Percentiles rank a stretch among this genome's conserved stretches.
These are phyloP conservation scores for Amanita thiersii DNA, from an alignment of 768 basidiomycete genomes.

Conservation along the genomic window DNA sequence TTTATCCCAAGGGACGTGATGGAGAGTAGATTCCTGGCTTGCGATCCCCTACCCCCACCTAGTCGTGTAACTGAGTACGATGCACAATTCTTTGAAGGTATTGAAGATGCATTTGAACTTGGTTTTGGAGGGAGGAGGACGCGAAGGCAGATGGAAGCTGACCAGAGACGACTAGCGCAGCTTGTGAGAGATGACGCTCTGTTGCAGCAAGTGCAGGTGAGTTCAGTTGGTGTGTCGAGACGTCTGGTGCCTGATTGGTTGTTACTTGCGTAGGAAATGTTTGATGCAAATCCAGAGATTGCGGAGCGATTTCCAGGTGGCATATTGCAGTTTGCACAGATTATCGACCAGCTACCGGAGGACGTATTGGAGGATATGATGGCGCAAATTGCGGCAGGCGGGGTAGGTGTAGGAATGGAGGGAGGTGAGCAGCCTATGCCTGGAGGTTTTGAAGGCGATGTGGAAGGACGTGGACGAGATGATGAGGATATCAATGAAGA, in stretches of 20 bases:
- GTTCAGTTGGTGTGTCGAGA: conserved; percentile 5
- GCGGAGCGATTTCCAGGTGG: conserved; percentile 56
- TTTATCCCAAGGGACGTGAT: conserved; percentile 62
- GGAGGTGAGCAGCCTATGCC: conserved; percentile 38
- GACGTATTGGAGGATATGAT: conserved; percentile 57
- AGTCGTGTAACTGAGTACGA: conserved; percentile 57
- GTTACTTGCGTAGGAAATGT: conserved; percentile 33
- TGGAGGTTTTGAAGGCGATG: conserved; percentile 29
- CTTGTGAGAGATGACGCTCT: conserved; percentile 52
- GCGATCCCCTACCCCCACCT: conserved; percentile 81
- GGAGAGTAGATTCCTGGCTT: conserved; percentile 52
- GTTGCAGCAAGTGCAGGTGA: conserved; percentile 49
- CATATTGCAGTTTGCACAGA: conserved; percentile 53
- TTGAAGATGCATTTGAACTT: conserved; percentile 37
- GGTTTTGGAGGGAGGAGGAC: conserved; percentile 16
- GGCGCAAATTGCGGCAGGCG: conserved; percentile 29
- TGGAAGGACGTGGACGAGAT: conserved; percentile 17
- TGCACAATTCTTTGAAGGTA: conserved; percentile 62
- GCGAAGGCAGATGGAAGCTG: conserved; percentile 34
- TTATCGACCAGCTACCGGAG: conserved; percentile 43
- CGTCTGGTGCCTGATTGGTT: not conserved
- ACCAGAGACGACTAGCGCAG: conserved; percentile 45
- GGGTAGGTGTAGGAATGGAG: conserved; percentile 17
- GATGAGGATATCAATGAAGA: conserved; percentile 23
- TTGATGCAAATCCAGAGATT: conserved; percentile 47